Percentiles rank a stretch among this genome's conserved stretches.
phyloP scores from a whole-genome alignment of 495 filamentous ascomycete species.

The Hyphodiscus hymeniophilus region DNA sequence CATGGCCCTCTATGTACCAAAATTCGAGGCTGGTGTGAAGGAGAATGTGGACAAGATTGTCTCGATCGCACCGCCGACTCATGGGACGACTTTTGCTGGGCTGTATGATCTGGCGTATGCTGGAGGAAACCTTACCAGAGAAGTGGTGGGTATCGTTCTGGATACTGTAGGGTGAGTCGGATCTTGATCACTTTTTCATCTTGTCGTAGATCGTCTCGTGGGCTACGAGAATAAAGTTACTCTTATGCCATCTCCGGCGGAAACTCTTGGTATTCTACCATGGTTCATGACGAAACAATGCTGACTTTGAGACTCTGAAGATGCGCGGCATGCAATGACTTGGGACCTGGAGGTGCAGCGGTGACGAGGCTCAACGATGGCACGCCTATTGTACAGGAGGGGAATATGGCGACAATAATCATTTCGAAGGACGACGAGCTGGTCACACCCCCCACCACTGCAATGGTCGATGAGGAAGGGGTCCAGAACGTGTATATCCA shows the following conservation, averaged over 20 bases:
- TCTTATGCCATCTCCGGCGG: too few species aligned
- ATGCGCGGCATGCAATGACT: conserved; percentile 20
- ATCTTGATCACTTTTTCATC: too few species aligned
- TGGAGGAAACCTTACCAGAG: conserved; percentile 26
- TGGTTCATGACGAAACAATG: too few species aligned
- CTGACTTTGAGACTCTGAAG: too few species aligned
- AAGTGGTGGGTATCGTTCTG: conserved; percentile 19
- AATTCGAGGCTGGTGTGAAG: conserved; percentile 34
- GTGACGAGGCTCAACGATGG: conserved; percentile 40
- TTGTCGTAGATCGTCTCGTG: too few species aligned
- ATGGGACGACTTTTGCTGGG: conserved; percentile 38
- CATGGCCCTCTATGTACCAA: conserved; percentile 44
- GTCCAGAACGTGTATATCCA: conserved; percentile 40
- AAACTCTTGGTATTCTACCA: too few species aligned
- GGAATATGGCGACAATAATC: conserved; percentile 41
- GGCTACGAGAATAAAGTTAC: too few species aligned
- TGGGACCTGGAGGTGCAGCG: conserved; percentile 34
- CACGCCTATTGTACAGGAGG: conserved; percentile 36
- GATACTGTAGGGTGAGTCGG: neutral
- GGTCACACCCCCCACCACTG: conserved; percentile 37
- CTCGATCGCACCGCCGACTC: conserved; percentile 42
- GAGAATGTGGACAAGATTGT: conserved; percentile 37
- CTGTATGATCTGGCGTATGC: conserved; percentile 39
- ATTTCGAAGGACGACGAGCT: conserved; percentile 39
- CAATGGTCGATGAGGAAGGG: conserved; percentile 34